phyloP scores from a whole-genome alignment of 495 filamentous ascomycete genomes.

The Penicillium subrubescens region DNA sequence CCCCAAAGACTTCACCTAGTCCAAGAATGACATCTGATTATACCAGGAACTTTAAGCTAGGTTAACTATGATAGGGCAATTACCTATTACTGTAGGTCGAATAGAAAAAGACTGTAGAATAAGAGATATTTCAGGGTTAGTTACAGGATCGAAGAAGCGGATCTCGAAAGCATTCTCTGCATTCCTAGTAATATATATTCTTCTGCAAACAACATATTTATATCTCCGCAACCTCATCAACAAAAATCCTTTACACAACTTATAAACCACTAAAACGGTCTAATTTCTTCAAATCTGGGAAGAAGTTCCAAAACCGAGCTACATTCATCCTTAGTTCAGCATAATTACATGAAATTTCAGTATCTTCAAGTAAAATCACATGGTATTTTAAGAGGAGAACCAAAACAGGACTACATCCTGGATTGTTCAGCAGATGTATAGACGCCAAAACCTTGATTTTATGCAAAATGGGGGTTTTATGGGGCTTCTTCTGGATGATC shows the following conservation, averaged over 20 bases:
- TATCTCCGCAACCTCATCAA: background rate
- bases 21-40: background rate
- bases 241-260: background rate
- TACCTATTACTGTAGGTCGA: background rate
- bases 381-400: background rate
- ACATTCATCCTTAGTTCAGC: no score
- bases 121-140: background rate
- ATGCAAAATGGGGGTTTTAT: background rate
- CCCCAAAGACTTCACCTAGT: background rate
- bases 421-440: background rate
- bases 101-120: background rate
- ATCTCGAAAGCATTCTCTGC: background rate
- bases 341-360: conserved; percentile 2
- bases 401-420: background rate
- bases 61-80: background rate
- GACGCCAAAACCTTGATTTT: no score
- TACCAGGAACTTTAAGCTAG: background rate
- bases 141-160: background rate
- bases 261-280: background rate
- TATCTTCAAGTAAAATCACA: background rate
- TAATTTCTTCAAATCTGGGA: no score
- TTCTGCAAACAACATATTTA: background rate
- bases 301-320: no score
- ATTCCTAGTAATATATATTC: background rate
- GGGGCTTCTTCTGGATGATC: background rate